Evolutionary conservation across 2,329 filamentous ascomycete genomes (phyloP).

Genomic region (Botrytis fabae): DNA sequence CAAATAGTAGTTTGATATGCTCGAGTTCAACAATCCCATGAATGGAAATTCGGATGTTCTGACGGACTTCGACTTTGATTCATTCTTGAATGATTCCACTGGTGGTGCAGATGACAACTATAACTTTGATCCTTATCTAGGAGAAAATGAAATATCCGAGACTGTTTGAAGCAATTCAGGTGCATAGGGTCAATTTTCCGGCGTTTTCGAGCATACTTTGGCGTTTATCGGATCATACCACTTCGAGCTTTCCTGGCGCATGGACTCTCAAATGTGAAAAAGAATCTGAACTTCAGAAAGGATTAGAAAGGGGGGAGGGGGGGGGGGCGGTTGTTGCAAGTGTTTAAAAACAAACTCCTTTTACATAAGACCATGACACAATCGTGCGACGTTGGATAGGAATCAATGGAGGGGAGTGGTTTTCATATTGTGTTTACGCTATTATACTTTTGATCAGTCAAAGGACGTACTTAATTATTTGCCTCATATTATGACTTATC

Average conservation of each 20-base stretch:
- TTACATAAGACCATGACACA: constrained; percentile 15
- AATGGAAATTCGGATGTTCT: constrained; percentile 55
- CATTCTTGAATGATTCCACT: constrained; percentile 58
- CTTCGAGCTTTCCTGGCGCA: constrained; percentile 33
- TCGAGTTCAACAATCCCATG: constrained; percentile 59
- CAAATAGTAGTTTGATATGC: constrained; percentile 38
- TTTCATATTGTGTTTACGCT: constrained; percentile 13
- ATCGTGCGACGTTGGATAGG: constrained; percentile 14
- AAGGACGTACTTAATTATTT: constrained; percentile 18
- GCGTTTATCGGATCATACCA: constrained; percentile 41
- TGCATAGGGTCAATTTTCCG: constrained; percentile 32
- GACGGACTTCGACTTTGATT: constrained; percentile 68
- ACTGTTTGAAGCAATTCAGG: constrained; percentile 46
- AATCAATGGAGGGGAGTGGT: neutral
- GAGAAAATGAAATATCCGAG: constrained; percentile 56
- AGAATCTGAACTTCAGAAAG: constrained; percentile 23
- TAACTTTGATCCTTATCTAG: constrained; percentile 57
- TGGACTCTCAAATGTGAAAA: constrained; percentile 38
- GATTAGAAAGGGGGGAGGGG: constrained; percentile 21
- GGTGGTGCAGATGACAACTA: constrained; percentile 52
- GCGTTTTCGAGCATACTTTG: constrained; percentile 41
- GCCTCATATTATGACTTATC: constrained; percentile 6
- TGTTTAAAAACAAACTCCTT: constrained; percentile 17
- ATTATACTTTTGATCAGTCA: constrained; percentile 19
- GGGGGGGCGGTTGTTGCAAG: constrained; percentile 6